These are phyloP conservation scores for Colletotrichum agaves DNA, from an alignment of 2,329 filamentous ascomycete species.

Conservation along the genomic window DNA sequence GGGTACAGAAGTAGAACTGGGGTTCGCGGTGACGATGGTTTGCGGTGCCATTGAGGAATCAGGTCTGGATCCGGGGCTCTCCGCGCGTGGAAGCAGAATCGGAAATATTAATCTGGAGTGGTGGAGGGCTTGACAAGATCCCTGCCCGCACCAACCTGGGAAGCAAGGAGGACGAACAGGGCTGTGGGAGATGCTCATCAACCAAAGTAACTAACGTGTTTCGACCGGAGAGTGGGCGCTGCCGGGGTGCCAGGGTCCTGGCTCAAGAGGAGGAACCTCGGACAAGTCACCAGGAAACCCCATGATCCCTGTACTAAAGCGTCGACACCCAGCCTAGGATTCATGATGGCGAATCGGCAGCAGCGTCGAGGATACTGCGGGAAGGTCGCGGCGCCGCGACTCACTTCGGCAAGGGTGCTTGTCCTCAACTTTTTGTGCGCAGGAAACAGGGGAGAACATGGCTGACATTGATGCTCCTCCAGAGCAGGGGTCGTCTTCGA, in stretches of 20 bases:
- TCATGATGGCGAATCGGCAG: slow-evolving; percentile 38
- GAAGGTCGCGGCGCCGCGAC: slow-evolving; percentile 37
- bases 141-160: slow-evolving; percentile 45
- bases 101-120: slow-evolving; percentile 60
- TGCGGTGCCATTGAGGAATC: slow-evolving; percentile 41
- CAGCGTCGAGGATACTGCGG: slow-evolving; percentile 36
- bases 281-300: slow-evolving; percentile 34
- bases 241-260: slow-evolving; percentile 37
- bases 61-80: slow-evolving; percentile 52
- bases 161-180: slow-evolving; percentile 50
- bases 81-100: slow-evolving; percentile 57
- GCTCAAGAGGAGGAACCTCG: slow-evolving; percentile 36
- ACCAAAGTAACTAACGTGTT: slow-evolving; percentile 54
- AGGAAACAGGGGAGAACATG: slow-evolving; percentile 21
- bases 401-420: slow-evolving; percentile 33
- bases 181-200: slow-evolving; percentile 50
- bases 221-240: slow-evolving; percentile 51
- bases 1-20: slow-evolving; percentile 45
- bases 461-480: slow-evolving; percentile 3
- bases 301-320: slow-evolving; percentile 36
- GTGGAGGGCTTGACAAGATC: slow-evolving; percentile 45
- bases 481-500: slow-evolving; percentile 10
- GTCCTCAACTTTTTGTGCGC: slow-evolving; percentile 19
- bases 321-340: slow-evolving; percentile 27
- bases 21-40: slow-evolving; percentile 47